Base-by-base conservation (phyloP, 345 rosid genomes). In the Trapa incisa region DNA sequence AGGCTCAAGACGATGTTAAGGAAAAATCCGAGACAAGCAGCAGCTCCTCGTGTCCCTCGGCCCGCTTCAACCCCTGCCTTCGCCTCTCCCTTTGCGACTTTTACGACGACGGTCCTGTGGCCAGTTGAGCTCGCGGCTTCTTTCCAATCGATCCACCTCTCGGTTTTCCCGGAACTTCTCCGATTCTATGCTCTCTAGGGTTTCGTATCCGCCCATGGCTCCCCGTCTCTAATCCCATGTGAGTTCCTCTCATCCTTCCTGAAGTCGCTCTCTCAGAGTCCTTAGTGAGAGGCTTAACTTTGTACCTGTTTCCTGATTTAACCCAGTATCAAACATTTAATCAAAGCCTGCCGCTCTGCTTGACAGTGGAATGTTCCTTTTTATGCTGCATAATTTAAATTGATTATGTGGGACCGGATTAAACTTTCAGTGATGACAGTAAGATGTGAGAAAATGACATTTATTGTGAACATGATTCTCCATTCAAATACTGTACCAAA, bases 211-310 rank as follows among this genome's bases (percentile, higher is more conserved):
- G 7, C 32, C 7, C 47, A n/a, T 64, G 67, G 47, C 50, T 32
- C 35, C 3, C 32, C 14, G 29, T 29, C 33, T 41, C 13, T 45
- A 64, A 39, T 64, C 13, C 67, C 67, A 5, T 65, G 67, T 65
- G 67, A 65, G 67, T 43, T 43, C 50, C 67, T 65, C 52, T 65
- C n/a, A 7, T 10, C 63, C 63, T 32, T 32, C 37, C 16, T 32
- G 63, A 58, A 33, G 32, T 58, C 63, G 10, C 63, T 58, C 37
- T 32, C 37, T 54, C 22, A 6, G 5, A 32, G 63, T 58, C 16
- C 12, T 12, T 58, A 35, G 63, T 32, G 14, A 33, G 35, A 35
- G 63, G 15, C 63, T 58, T 35, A 32, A 13, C 14, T 58, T 32
- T 32, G 16, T 32, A 32, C 63, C 63, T 32, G 14, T 2, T 58